Percentiles rank a stretch among this genome's conserved stretches.
Evolutionary conservation across 345 rosid genomes (phyloP).

Genomic region (Salix exigua): DNA sequence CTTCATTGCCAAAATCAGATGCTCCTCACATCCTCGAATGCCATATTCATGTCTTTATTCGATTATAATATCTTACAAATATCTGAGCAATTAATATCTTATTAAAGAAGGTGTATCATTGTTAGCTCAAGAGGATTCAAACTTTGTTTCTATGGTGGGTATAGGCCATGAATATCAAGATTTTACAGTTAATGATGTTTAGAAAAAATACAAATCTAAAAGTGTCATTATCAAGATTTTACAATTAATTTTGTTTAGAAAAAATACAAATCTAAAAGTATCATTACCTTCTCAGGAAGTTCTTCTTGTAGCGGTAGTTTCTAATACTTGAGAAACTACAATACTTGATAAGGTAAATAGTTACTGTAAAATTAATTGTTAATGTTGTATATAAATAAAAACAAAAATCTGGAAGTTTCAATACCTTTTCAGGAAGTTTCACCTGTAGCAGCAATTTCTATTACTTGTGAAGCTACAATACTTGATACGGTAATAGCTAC

Average conservation of each 20-base stretch:
- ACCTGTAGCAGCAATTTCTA: not conserved
- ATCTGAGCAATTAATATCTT: not conserved
- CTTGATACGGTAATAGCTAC: constrained; percentile 16
- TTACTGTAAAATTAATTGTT: not conserved
- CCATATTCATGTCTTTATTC: not conserved
- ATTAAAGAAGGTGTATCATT: constrained; percentile 7
- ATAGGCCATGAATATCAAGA: too few species aligned
- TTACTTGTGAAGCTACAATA: constrained; percentile 2
- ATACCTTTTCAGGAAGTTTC: constrained; percentile 16
- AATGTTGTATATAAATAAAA: too few species aligned
- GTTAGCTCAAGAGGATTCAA: not conserved
- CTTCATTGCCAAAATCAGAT: constrained; percentile 59
- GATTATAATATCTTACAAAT: not conserved
- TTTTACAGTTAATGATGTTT: too few species aligned
- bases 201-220: not conserved
- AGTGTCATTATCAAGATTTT: not conserved
- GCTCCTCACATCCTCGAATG: constrained; percentile 28
- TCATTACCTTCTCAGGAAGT: constrained; percentile 12
- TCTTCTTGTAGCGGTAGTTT: not conserved
- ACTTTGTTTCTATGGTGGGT: too few species aligned
- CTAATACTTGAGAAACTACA: constrained; percentile 3
- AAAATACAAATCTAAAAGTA: not conserved
- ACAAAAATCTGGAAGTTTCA: not conserved
- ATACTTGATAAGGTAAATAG: constrained; percentile 8
- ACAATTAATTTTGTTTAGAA: too few species aligned